Conservation (phyloP, 257 asterid genomes). For the Orobanche coerulescens region DNA sequence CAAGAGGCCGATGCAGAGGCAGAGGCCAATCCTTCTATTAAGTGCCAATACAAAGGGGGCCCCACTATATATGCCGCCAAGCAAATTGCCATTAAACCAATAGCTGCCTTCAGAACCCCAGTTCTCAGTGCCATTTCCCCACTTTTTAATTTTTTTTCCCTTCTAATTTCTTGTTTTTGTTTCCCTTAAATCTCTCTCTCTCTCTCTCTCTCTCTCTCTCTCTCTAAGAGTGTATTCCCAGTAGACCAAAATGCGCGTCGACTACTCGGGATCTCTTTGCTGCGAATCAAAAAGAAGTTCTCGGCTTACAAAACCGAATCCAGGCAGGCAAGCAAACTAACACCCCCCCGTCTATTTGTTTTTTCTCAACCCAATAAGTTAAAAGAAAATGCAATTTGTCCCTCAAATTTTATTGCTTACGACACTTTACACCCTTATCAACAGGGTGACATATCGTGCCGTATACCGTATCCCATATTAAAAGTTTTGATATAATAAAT, state of each 20-base stretch:
- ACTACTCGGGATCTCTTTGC: conserved; percentile 22
- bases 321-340: conserved; percentile 6
- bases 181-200: conserved; percentile 15
- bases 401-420: not conserved
- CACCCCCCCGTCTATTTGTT: too few species aligned
- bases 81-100: conserved; percentile 58
- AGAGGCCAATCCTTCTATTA: conserved; percentile 66
- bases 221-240: not conserved
- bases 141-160: not conserved
- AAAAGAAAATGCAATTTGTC: not conserved
- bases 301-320: conserved; percentile 15
- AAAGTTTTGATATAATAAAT: too few species aligned
- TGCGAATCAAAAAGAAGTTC: conserved; percentile 8
- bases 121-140: conserved; percentile 51
- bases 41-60: conserved; percentile 88
- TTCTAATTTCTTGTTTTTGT: not conserved
- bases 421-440: not conserved
- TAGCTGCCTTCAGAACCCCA: conserved; percentile 44
- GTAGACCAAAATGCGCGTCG: conserved; percentile 8
- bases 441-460: too few species aligned
- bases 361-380: not conserved
- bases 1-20: conserved; percentile 49
- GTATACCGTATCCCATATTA: too few species aligned
- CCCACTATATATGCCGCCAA: conserved; percentile 66
- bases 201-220: not conserved